These are phyloP conservation scores for Saccharomyces hybrid DNA, from an alignment of 1,139 yeast species.

Conservation along the genomic window DNA sequence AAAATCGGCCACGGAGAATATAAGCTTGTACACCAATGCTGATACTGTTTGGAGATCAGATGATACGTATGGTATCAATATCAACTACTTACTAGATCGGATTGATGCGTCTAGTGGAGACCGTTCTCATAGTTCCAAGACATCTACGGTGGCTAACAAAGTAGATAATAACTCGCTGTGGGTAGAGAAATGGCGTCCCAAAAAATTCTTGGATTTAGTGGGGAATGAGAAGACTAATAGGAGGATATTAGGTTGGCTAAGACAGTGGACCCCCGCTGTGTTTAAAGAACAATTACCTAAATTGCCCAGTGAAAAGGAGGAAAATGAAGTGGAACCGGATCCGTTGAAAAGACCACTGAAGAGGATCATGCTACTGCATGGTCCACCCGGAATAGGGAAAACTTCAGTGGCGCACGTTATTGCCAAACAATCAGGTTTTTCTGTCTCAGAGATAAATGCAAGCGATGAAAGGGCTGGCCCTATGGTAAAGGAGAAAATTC, in stretches of 20 bases:
- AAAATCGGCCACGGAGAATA: neutral
- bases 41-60: conserved; percentile 21
- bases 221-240: conserved; percentile 83
- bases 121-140: neutral
- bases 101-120: conserved; percentile 20
- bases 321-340: conserved; percentile 34
- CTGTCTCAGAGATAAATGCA: conserved; percentile 80
- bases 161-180: conserved; percentile 34
- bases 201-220: conserved; percentile 56
- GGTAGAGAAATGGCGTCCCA: conserved; percentile 85
- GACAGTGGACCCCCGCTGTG: conserved; percentile 70
- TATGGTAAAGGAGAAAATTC: conserved; percentile 52
- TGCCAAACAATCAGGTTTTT: conserved; percentile 76
- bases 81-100: conserved; percentile 31
- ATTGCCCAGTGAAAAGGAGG: conserved; percentile 8
- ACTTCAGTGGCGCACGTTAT: conserved; percentile 82
- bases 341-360: conserved; percentile 62
- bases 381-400: conserved; percentile 95
- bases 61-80: conserved; percentile 33
- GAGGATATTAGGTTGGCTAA: conserved; percentile 65
- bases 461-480: conserved; percentile 70
- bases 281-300: conserved; percentile 39
- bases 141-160: neutral
- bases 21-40: neutral
- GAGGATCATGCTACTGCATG: conserved; percentile 67